Evolutionary conservation across 192 early-diverging fungal species (phyloP).

Genomic region (Backusella psychrophila): DNA sequence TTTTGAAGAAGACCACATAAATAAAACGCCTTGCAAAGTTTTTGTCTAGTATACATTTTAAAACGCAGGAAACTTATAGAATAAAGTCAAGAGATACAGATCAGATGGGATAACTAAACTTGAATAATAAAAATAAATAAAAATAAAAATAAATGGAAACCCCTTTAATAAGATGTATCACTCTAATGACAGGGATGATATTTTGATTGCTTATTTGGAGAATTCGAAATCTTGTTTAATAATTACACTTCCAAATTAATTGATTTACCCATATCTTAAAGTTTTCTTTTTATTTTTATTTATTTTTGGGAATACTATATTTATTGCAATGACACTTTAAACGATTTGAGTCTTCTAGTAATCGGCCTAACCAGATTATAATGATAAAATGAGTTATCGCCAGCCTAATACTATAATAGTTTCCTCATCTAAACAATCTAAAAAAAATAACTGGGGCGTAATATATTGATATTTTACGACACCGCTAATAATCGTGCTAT

Average conservation of each 20-base stretch:
- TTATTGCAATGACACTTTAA: no score
- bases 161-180: neutral
- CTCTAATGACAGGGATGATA: neutral
- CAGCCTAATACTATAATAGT: no score
- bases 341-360: neutral
- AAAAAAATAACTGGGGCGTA: no score
- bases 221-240: neutral
- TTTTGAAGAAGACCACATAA: neutral
- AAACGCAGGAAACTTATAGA: neutral
- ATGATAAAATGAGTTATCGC: no score
- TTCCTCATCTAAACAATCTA: no score
- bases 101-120: neutral
- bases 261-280: neutral
- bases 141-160: neutral
- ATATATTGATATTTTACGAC: no score
- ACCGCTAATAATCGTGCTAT: no score
- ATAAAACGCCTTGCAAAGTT: neutral
- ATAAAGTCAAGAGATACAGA: neutral
- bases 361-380: no score
- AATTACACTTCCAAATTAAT: no score
- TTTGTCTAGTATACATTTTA: neutral
- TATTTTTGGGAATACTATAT: neutral
- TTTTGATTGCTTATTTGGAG: neutral
- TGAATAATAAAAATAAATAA: neutral
- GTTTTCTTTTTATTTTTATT: neutral